Percentiles rank a stretch among this genome's conserved stretches.
Conservation (phyloP, 495 filamentous ascomycete species). For the Haplographium delicatum region DNA sequence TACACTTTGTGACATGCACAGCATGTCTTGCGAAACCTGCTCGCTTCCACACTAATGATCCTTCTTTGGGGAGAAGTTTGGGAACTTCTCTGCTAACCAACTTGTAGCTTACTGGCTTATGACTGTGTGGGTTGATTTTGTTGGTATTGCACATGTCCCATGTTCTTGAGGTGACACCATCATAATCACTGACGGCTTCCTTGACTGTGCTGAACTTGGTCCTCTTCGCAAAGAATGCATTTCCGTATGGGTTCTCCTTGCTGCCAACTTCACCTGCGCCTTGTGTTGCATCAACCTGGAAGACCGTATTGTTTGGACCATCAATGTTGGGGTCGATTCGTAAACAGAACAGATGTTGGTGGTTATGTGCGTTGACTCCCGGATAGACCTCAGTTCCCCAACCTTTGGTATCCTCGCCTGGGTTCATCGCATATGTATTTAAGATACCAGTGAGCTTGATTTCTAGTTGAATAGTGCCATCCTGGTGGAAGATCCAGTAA, state of each 20-base stretch:
- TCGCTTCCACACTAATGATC: constrained; percentile 86
- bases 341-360: constrained; percentile 94
- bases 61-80: constrained; percentile 72
- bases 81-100: constrained; percentile 84
- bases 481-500: constrained; percentile 92
- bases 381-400: constrained; percentile 95
- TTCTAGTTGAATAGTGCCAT: constrained; percentile 89
- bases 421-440: constrained; percentile 83
- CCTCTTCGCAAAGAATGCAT: constrained; percentile 90
- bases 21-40: constrained; percentile 88
- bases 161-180: constrained; percentile 70
- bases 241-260: constrained; percentile 83
- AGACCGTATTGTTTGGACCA: constrained; percentile 79
- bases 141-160: constrained; percentile 90
- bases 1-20: constrained; percentile 91
- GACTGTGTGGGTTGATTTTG: constrained; percentile 78
- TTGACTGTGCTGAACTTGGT: constrained; percentile 70
- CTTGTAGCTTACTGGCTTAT: constrained; percentile 87
- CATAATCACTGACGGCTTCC: constrained; percentile 76
- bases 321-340: constrained; percentile 88
- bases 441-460: constrained; percentile 94
- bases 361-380: constrained; percentile 75
- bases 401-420: constrained; percentile 77
- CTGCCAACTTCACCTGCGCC: constrained; percentile 68
- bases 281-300: constrained; percentile 68